Conservation (phyloP, 345 rosid species). For the Salix koriyanagi region DNA sequence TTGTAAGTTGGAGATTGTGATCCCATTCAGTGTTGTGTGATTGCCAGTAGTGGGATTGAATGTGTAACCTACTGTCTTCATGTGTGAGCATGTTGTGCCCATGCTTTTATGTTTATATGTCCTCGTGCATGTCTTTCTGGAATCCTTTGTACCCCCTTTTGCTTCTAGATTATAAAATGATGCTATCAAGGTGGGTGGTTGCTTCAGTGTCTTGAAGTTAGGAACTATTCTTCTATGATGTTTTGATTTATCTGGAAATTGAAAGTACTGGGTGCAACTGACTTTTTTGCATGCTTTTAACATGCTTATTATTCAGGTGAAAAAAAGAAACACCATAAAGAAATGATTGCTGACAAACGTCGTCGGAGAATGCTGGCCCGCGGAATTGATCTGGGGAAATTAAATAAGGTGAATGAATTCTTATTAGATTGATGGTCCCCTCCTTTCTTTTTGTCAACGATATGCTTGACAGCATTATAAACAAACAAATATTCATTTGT, state of each 20-base stretch:
- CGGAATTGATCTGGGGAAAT: constrained; percentile 70
- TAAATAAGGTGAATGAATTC: constrained; percentile 48
- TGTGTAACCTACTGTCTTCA: not conserved
- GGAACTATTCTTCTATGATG: not conserved
- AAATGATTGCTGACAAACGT: constrained; percentile 67
- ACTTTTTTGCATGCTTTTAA: constrained; percentile 2
- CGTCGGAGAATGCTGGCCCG: constrained; percentile 71
- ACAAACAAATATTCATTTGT: not conserved
- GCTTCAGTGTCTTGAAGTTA: not conserved
- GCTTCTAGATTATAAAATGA: constrained; percentile 10
- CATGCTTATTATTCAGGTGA: constrained; percentile 38
- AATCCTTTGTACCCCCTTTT: not conserved
- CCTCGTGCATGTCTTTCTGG: not conserved
- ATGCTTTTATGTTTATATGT: not conserved
- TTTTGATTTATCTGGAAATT: not conserved
- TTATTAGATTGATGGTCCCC: not conserved
- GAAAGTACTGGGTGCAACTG: not conserved
- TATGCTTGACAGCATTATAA: not conserved
- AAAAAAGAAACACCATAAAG: constrained; percentile 84
- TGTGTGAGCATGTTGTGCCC: not conserved
- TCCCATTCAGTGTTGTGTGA: not conserved
- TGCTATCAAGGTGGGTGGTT: not conserved
- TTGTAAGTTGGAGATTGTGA: too few relatives aligned
- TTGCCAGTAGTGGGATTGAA: not conserved
- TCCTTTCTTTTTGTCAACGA: not conserved